phyloP scores from a whole-genome alignment of 495 filamentous ascomycete genomes.

The Neurospora pannonica region DNA sequence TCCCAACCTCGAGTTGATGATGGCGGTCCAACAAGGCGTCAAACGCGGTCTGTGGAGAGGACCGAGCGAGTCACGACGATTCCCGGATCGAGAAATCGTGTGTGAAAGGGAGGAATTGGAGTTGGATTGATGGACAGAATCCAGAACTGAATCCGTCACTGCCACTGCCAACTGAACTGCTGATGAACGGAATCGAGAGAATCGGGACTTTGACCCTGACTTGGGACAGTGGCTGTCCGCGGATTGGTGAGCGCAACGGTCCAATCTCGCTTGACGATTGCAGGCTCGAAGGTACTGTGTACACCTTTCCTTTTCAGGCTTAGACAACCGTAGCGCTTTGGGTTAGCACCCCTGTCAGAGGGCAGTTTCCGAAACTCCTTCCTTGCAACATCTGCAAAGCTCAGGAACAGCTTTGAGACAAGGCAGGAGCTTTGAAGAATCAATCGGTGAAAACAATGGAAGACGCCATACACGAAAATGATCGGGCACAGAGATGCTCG shows the following conservation, averaged over 20 bases:
- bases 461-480: background rate
- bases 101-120: background rate
- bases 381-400: background rate
- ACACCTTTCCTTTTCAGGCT: conserved; percentile 16
- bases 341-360: conserved; percentile 6
- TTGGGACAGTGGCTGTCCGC: conserved; percentile 4
- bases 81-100: background rate
- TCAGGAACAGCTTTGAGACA: background rate
- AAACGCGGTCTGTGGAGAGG: background rate
- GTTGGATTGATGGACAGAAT: background rate
- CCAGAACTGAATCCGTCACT: background rate
- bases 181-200: background rate
- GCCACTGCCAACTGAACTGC: background rate
- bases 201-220: background rate
- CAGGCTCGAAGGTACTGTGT: conserved; percentile 8
- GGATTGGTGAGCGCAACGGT: conserved; percentile 17
- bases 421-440: background rate
- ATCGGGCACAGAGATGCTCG: background rate
- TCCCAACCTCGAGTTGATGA: background rate
- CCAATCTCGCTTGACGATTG: conserved; percentile 30
- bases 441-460: background rate
- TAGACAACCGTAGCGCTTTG: conserved; percentile 7
- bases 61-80: background rate
- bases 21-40: background rate
- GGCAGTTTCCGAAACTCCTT: conserved; percentile 1